Evolutionary conservation across 2,329 filamentous ascomycete species (phyloP), one percentile per base, ranked within the genome.

Genomic region (Colletotrichum caudatum): DNA sequence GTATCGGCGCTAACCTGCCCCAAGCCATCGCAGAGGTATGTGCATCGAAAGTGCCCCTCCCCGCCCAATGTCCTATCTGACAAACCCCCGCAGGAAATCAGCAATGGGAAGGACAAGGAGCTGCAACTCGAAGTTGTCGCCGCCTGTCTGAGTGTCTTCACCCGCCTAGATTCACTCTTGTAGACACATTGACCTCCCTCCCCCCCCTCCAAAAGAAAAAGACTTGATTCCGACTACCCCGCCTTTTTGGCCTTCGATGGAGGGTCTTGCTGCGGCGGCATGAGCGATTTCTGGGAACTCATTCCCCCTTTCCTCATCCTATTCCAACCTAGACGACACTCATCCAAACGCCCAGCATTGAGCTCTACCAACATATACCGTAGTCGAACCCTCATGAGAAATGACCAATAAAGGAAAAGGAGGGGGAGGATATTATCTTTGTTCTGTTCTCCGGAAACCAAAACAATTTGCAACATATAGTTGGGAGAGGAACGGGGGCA

Each of bases 91-190:
- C 74, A 91, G 83, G 96, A 99, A 82, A 87, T 97, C 76, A 93
- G 91, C 82, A 92, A 90, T 74, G 89, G 89, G 79, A 97, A 97
- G 82, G 95, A 98, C 77, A 97, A 94, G 85, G 96, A 99, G 81
- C 88, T 98, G 78, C 96, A 98, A 82, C 88, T 99, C 75, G 96
- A 99, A 89, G 95, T 97, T 78, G 94, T 99, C 65, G 95, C 96
- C 64, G 96, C 96, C 76, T 98, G 96, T 82, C 85, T 99, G 82
- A 97, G 93, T 84, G 96, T 99, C 78, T 99, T 99, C 82, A 99
- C 96, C 75, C 91, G 95, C 80, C 92, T 99, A 78, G 96, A 99
- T 85, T 98, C 96, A 63, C 87, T 99, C 73, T 91, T 99, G 81
- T 99, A 89, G 84, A 72, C 64, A 46, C 50, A 64, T 61, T 63